Evolutionary conservation across 1,284 basidiomycete genomes (phyloP), one percentile per base, ranked within the genome.

Genomic region (Agaricales sp.): DNA sequence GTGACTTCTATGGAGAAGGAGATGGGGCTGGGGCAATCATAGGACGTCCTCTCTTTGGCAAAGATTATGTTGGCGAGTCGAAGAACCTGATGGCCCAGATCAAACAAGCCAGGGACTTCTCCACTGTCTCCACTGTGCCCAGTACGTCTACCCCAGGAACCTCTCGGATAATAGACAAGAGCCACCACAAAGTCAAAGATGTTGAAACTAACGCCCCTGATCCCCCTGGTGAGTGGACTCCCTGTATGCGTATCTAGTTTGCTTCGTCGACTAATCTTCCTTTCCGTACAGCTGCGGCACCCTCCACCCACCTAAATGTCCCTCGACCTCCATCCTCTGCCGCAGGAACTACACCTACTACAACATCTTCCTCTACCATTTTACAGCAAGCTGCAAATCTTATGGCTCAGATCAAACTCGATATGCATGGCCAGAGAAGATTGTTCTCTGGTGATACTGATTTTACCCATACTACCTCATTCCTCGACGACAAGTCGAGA

Each of bases 371-470:
- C 14, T 67, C 79, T 23, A 77, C 74, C 11, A 87, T 87, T 59
- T 74, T 88, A 35, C 71, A 79, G 55, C 80, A 87, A 55, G 90
- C 86, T 2, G 85, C 78, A 11, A 78, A 74, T 35, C 66, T 92
- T 44, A 90, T 93, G 85, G 84, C 82, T 14, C 85, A 88, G 54
- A 89, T 92, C 53, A 84, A 85, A 63, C 73, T 70, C 50, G 84
- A 87, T 55, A 77, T 87, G 71, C 80, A 77, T 57, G 74, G 77
- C 6, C 72, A 76, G 39, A 86, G 84, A 60, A 79, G 83, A 16
- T 55, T 84, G 1, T 81, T 83, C 57, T 85, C 84, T 1, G 74
- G 71, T 2, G 79, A 80, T 19, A 80, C 77, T 0, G 80, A 82
- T 19, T 54, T 68, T 24, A 76, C 76, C 21, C 71, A 71, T 46